Evolutionary conservation across 768 basidiomycete genomes (phyloP), one percentile per base, ranked within the genome.

Genomic region (Russula ochroleuca): DNA sequence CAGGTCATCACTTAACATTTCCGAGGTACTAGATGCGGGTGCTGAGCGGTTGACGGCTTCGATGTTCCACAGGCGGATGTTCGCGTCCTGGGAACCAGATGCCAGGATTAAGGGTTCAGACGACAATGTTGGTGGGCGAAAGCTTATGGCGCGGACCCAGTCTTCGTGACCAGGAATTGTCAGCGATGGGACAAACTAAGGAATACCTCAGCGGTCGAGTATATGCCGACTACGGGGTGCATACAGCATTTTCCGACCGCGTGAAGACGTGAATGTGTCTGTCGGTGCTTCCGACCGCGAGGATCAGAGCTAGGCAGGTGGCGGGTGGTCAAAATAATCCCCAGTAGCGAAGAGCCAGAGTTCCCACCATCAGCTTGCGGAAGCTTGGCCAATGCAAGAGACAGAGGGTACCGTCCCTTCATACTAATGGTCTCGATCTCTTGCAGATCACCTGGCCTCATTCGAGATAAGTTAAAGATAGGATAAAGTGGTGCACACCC

Each of bases 21-120:
- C 65, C 15, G 71, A 69, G 13, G 43, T 37, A n/a, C 63, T 66
- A 3, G 61, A 66, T 21, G 52, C 21, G 5, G 49, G 56, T 37
- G 59, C 37, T 31, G 72, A 65, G 63, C 76, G 77, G 47, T 71
- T 73, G 37, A 84, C 73, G 19, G 77, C 71, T 49, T 88, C 84
- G 66, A 99, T 85, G 62, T 85, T 86, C 97, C 97, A 99, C 5
- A 98, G 76, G 45, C 97, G 86, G 58, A 98, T 91, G 33, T 91
- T 95, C 9, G 86, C 85, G 72, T 99, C 97, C 75, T 98, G 97
- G 10, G 94, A 95, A 1, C 94, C 97, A 25, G 94, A 95, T 1
- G 97, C 95, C 41, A 99, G 79, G 0, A 89, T 72, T 9, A 98
- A 78, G 35, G 80, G 75, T n/a, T 79, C 76, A 1, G 73, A 70